Evolutionary conservation across 1,284 basidiomycete genomes (phyloP), one percentile per base, ranked within the genome.

Genomic region (Pseudozyma sp.): DNA sequence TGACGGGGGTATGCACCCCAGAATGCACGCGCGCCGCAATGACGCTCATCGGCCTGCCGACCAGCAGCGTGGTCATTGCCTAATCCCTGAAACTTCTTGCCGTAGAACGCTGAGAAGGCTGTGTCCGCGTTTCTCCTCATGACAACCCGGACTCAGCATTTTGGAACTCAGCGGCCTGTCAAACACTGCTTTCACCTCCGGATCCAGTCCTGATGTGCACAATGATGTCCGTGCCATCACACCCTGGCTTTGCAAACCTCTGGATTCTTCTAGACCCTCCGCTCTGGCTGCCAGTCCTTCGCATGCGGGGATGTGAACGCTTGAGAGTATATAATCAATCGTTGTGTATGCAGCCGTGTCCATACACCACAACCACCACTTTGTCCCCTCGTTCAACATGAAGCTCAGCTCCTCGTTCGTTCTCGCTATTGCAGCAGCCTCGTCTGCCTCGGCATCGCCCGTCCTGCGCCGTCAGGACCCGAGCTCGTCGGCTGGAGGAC

Each of bases 351-450:
- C 30, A 13, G 13, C 10, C 16, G 8, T n/a, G 16, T 9, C 5
- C 10, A 35, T n/a, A 7, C 13, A 13, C 24, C 24, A 24, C 24
- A 24, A 29, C n/a, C 52, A 48, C 5, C 19, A 49, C 43, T 16
- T n/a, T 43, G 16, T 8, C 4, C 31, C 47, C 13, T 29, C 16
- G 7, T 7, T 8, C 19, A 61, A 24, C 39, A 73, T 73, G 70
- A 68, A 73, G 61, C 40, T 73, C 48, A 48, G 57, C n/a, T 29
- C 61, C 37, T 55, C 70, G 0, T 61, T 68, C 35, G 70, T 68
- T 7, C 65, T 73, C 19, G 57, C 61, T 7, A 54, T 73, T 4
- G 65, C 61, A 5, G 65, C 65, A 11, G 65, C 65, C 8, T 54
- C 65, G 35, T 61, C 54, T 39, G 65, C 56, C n/a, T 47, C 57